Conservation (phyloP, 768 basidiomycete species). For the Cubamyces sp. region DNA sequence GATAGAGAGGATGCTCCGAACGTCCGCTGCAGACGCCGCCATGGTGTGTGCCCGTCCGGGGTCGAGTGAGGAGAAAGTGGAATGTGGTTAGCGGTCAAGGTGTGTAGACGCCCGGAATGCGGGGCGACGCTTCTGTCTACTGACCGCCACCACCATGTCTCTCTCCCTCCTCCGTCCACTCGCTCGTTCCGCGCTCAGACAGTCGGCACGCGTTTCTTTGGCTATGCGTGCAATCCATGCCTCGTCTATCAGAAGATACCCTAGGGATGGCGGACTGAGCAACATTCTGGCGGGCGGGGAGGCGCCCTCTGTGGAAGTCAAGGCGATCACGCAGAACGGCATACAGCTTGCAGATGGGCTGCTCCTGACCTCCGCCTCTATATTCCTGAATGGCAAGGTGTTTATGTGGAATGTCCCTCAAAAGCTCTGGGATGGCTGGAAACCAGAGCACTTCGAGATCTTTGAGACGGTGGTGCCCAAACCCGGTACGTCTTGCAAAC, state of each 20-base stretch:
- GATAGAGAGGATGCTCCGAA: slow-evolving; percentile 82
- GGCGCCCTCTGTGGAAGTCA: slow-evolving; percentile 73
- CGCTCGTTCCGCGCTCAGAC: slow-evolving; percentile 13
- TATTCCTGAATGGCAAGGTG: slow-evolving; percentile 85
- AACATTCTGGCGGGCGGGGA: slow-evolving; percentile 76
- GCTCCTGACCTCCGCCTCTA: slow-evolving; percentile 71
- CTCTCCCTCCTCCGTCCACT: slow-evolving; percentile 16
- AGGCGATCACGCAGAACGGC: slow-evolving; percentile 62
- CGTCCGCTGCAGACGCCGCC: slow-evolving; percentile 76
- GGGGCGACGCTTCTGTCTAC: background rate
- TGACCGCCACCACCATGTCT: slow-evolving; percentile 15
- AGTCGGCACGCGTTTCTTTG: background rate
- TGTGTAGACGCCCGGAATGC: slow-evolving; percentile 12
- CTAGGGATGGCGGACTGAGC: slow-evolving; percentile 42
- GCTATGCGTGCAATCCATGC: slow-evolving; percentile 10
- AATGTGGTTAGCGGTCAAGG: slow-evolving; percentile 14
- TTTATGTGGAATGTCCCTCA: slow-evolving; percentile 89
- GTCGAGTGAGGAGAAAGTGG: too few species aligned
- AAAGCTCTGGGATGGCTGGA: slow-evolving; percentile 71
- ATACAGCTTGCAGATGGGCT: slow-evolving; percentile 81
- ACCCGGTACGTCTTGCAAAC: slow-evolving; percentile 63
- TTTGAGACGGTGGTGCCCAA: slow-evolving; percentile 83
- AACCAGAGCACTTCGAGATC: slow-evolving; percentile 70
- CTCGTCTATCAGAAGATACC: background rate
- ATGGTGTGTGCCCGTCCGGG: slow-evolving; percentile 37